Evolutionary conservation across 805 yeast genomes (phyloP).

Genomic region (Candida ponderosae): DNA sequence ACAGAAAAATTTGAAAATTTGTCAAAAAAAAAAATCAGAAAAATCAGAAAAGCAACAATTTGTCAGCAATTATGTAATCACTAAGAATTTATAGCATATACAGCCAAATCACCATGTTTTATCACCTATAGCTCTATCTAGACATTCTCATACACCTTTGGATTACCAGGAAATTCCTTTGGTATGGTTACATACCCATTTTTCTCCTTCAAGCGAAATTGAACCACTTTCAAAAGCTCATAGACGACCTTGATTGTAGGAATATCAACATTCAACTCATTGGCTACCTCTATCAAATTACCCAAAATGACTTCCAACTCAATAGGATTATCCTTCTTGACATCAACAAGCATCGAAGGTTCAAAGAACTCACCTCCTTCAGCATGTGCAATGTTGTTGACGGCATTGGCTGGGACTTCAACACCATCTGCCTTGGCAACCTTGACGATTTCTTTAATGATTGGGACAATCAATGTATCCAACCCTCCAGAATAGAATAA

Average conservation of each 20-base stretch:
- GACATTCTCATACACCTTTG: no score
- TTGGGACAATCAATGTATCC: constrained; percentile 39
- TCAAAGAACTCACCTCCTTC: constrained; percentile 52
- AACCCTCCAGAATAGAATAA: constrained; percentile 36
- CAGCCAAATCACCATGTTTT: no score
- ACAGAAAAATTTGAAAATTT: no score
- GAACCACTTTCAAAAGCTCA: constrained; percentile 50
- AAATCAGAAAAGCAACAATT: no score
- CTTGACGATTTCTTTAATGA: constrained; percentile 57
- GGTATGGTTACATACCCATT: constrained; percentile 40
- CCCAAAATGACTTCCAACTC: constrained; percentile 71
- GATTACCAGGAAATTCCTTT: no score
- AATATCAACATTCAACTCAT: constrained; percentile 35
- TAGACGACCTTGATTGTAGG: constrained; percentile 56
- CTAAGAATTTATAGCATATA: no score
- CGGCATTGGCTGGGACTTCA: constrained; percentile 39
- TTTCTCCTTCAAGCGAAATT: constrained; percentile 52
- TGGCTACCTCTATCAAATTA: constrained; percentile 47
- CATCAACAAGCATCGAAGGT: constrained; percentile 72
- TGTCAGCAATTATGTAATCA: no score
- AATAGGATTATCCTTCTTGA: constrained; percentile 54
- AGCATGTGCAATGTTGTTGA: constrained; percentile 42
- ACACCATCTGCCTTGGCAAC: constrained; percentile 68
- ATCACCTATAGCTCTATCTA: no score
- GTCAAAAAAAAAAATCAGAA: no score